Conservation (phyloP, 371 early-diverging fungal species). For the Rozella allomycis region DNA sequence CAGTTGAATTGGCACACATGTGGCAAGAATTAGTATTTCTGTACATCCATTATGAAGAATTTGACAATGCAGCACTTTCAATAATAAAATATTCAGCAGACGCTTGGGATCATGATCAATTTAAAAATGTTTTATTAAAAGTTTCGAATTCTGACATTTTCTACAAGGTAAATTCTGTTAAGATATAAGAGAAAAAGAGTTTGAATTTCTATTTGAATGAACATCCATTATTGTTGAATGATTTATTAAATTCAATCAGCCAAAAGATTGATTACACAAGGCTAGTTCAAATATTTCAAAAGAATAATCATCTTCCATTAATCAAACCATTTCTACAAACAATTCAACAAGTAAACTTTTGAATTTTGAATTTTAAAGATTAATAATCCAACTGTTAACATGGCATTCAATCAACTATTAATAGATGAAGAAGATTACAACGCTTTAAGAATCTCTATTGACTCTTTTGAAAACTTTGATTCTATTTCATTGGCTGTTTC, state of each 20-base stretch:
- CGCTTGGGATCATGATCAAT: slow-evolving; percentile 82
- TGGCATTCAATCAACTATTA: slow-evolving; percentile 74
- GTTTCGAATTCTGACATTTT: slow-evolving; percentile 84
- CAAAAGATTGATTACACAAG: slow-evolving; percentile 84
- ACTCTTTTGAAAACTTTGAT: slow-evolving; percentile 77
- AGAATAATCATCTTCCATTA: slow-evolving; percentile 82
- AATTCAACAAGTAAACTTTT: slow-evolving; percentile 41
- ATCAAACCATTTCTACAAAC: slow-evolving; percentile 79
- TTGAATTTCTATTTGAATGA: slow-evolving; percentile 85
- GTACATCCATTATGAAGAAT: slow-evolving; percentile 92
- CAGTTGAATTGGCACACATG: slow-evolving; percentile 73
- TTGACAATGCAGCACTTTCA: slow-evolving; percentile 79
- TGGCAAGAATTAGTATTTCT: slow-evolving; percentile 91
- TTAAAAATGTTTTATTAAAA: slow-evolving; percentile 87
- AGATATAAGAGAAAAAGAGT: slow-evolving; percentile 13
- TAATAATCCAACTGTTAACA: slow-evolving; percentile 56
- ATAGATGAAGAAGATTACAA: slow-evolving; percentile 91
- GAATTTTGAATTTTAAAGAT: slow-evolving; percentile 17
- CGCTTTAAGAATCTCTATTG: slow-evolving; percentile 69
- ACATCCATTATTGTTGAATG: slow-evolving; percentile 76
- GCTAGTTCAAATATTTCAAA: slow-evolving; percentile 81
- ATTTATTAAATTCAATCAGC: slow-evolving; percentile 61
- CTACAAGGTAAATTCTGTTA: slow-evolving; percentile 40
- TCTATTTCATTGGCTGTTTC: slow-evolving; percentile 64
- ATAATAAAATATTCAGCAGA: slow-evolving; percentile 79